Base-by-base conservation (phyloP, 202 grass and related monocot genomes). In the Schoenoplectus tabernaemontani region DNA sequence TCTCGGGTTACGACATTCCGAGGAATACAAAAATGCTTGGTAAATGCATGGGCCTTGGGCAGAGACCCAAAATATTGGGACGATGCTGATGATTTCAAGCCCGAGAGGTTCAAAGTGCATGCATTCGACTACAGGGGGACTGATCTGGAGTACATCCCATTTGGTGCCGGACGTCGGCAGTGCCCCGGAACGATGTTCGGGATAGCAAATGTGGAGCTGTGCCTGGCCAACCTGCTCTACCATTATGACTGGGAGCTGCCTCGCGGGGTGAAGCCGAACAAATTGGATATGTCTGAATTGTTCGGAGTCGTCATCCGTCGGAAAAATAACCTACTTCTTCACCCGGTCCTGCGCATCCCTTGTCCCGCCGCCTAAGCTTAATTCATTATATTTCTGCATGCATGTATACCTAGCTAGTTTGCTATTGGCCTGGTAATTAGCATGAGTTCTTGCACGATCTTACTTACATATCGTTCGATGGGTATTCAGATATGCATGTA, bases 51-150 rank as follows among this genome's bases (percentile, higher is more conserved):
- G 82, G 82, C 82, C 37, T 48, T 84, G 7, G 71, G 71, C 17
- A 84, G 82, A 54, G 82, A 84, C 39, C 59, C 70, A 8, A 77
- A 53, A 77, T 84, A 84, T 19, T 84, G 82, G 82, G 26, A 61
- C 0, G 59, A 84, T 1, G 9, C 69, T 0, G 57, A 84, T 32
- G 26, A 26, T 47, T 84, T 84, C 57, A 53, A 64, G 12, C 82
- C 82, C 0, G 69, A 84, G 28, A 64, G 77, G 41, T 80, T 61
- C 36, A 51, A 80, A n/a, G 9, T 28, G 11, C 77, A 64, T 11
- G 39, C 37, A 19, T 10, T 80, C 1, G 77, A 80, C 17, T 80
- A 80, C 58, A 64, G 51, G 77, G 59, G 77, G 24, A 80, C 77
- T 3, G 38, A 80, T 58, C 57, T 80, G 7, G 39, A 80, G 59